Conservation (phyloP, 768 basidiomycete genomes). For the Rubroboletus satanas region DNA sequence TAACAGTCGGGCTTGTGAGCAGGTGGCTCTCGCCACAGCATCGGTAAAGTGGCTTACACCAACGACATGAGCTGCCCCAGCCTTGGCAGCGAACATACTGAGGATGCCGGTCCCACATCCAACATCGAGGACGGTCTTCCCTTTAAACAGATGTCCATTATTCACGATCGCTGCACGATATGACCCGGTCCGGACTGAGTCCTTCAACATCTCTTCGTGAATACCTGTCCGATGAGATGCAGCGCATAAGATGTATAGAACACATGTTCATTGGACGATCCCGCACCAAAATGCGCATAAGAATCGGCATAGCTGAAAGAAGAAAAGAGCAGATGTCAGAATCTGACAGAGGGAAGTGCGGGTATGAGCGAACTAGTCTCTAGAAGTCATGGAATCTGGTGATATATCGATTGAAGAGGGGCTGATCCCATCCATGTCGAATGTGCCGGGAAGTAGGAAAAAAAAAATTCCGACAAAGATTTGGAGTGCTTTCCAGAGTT, state of each 20-base stretch:
- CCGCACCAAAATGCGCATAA: conserved; percentile 88
- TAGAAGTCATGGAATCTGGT: conserved; percentile 68
- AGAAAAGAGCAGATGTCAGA: conserved; percentile 38
- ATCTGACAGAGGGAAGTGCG: conserved; percentile 25
- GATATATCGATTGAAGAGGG: conserved; percentile 24
- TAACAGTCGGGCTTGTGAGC: conserved; percentile 29
- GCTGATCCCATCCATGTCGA: conserved; percentile 30
- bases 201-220: conserved; percentile 99
- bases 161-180: conserved; percentile 94
- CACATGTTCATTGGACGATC: conserved; percentile 2
- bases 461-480: neutral
- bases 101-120: conserved; percentile 98
- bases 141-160: conserved; percentile 94
- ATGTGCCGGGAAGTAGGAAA: neutral
- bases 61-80: conserved; percentile 90
- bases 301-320: conserved; percentile 85
- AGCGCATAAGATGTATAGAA: conserved; percentile 4
- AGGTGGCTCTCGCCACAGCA: conserved; percentile 3
- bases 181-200: conserved; percentile 88
- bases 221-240: conserved; percentile 56
- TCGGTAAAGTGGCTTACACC: conserved; percentile 53
- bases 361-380: conserved; percentile 72
- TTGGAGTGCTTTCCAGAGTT: neutral
- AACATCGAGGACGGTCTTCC: conserved; percentile 95
- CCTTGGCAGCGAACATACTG: conserved; percentile 97